A percentile compares a stretch with the other conserved stretches of the same genome.
Evolutionary conservation across 2,329 filamentous ascomycete species (phyloP).

Genomic region (Endothia cerciana): DNA sequence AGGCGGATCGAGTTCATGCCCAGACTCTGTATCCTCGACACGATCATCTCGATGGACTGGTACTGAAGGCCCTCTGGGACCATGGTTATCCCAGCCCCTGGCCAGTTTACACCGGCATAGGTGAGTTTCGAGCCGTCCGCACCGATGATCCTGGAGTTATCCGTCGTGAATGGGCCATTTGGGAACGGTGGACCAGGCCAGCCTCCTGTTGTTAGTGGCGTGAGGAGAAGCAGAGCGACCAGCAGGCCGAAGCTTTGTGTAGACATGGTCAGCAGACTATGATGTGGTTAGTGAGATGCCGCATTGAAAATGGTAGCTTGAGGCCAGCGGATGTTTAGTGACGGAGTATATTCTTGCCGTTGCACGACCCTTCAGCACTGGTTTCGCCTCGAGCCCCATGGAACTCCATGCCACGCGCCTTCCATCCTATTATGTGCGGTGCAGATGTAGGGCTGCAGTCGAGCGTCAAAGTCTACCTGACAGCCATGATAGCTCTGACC

Average conservation of each 20-base stretch:
- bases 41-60: conserved; percentile 58
- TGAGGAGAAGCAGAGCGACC: background rate
- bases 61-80: conserved; percentile 67
- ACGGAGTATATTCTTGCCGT: no score
- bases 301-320: no score
- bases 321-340: no score
- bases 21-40: conserved; percentile 59
- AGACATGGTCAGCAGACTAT: background rate
- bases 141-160: conserved; percentile 49
- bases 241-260: background rate
- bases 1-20: conserved; percentile 67
- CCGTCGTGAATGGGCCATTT: conserved; percentile 47
- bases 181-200: conserved; percentile 39
- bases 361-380: no score
- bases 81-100: conserved; percentile 65
- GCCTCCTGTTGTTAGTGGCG: conserved; percentile 1
- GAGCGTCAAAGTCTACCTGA: no score
- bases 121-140: conserved; percentile 48
- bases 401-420: no score
- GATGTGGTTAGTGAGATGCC: background rate
- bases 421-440: no score
- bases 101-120: conserved; percentile 65
- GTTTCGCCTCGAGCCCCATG: no score
- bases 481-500: no score
- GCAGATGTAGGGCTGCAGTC: no score